Percentiles rank a stretch among this genome's conserved stretches.
These are phyloP conservation scores for Botryotinia convoluta DNA, from an alignment of 2,329 filamentous ascomycete species.

Conservation along the genomic window DNA sequence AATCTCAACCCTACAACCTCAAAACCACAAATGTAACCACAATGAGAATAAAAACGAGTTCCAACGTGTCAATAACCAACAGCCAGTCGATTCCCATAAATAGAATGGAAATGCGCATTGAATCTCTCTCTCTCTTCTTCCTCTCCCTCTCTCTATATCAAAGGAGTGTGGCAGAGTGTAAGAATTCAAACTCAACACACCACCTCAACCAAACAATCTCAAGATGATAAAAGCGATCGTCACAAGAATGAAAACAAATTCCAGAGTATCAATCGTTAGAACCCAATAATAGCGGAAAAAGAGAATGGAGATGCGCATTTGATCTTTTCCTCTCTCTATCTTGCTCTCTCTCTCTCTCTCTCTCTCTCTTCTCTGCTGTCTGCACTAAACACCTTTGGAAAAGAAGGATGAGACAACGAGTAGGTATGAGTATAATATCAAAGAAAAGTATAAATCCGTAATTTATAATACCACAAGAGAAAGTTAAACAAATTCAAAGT, in stretches of 20 bases:
- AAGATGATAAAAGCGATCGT: neutral
- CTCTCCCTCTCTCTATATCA: neutral
- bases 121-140: neutral
- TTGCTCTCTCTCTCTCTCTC: neutral
- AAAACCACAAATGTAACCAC: neutral
- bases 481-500: neutral
- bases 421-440: neutral
- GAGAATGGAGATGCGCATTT: neutral
- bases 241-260: neutral
- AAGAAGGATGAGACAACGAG: neutral
- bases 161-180: rapidly evolving
- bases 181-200: neutral
- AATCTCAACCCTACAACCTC: neutral
- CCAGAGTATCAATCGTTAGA: neutral
- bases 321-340: too few species aligned
- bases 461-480: neutral
- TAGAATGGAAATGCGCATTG: neutral
- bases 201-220: neutral
- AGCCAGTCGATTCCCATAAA: neutral
- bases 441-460: neutral
- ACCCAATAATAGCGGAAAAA: neutral
- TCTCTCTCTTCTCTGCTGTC: neutral
- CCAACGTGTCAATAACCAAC: neutral
- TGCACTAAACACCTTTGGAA: rapidly evolving
- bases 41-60: neutral